A percentile compares a stretch with the other conserved stretches of the same genome.
These are phyloP conservation scores for Dothistroma septosporum DNA, from an alignment of 2,329 filamentous ascomycete species.

Conservation along the genomic window DNA sequence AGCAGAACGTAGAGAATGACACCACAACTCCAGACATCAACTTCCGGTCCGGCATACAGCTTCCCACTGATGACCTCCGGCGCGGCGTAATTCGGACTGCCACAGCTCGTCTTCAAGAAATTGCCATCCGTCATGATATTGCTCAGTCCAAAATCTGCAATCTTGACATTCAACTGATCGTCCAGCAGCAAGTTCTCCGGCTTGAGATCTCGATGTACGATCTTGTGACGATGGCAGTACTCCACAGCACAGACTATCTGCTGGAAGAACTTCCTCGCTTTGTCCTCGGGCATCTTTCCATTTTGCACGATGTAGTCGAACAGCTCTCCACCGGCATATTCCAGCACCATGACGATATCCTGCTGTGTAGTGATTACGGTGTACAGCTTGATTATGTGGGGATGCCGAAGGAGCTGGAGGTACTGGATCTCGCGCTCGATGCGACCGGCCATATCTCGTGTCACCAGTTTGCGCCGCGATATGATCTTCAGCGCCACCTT, in stretches of 20 bases:
- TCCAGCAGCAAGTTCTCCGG: constrained; percentile 95
- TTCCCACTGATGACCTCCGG: constrained; percentile 98
- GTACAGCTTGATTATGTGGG: constrained; percentile 98
- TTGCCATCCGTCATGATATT: constrained; percentile 99
- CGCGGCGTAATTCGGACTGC: constrained; percentile 95
- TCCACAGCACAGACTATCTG: constrained; percentile 98
- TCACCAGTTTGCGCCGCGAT: constrained; percentile 90
- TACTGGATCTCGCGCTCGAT: constrained; percentile 99
- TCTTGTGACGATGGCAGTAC: constrained; percentile 98
- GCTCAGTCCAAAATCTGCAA: constrained; percentile 95
- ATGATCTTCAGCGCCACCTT: constrained; percentile 99
- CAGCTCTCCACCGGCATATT: constrained; percentile 92
- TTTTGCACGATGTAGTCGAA: constrained; percentile 98
- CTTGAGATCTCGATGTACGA: constrained; percentile 95
- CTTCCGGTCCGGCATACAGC: constrained; percentile 92
- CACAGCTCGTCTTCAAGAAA: constrained; percentile 97
- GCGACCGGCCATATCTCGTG: constrained; percentile 93
- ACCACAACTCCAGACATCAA: constrained; percentile 91
- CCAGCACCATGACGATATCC: constrained; percentile 98
- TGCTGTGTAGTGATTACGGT: constrained; percentile 92
- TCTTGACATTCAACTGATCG: constrained; percentile 95
- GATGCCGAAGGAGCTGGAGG: constrained; percentile 87
- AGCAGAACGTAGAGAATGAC: constrained; percentile 63
- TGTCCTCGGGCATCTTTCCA: constrained; percentile 82
- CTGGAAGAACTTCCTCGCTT: constrained; percentile 97